phyloP scores from a whole-genome alignment of 2,329 filamentous ascomycete genomes.

The Exophiala oligosperma region DNA sequence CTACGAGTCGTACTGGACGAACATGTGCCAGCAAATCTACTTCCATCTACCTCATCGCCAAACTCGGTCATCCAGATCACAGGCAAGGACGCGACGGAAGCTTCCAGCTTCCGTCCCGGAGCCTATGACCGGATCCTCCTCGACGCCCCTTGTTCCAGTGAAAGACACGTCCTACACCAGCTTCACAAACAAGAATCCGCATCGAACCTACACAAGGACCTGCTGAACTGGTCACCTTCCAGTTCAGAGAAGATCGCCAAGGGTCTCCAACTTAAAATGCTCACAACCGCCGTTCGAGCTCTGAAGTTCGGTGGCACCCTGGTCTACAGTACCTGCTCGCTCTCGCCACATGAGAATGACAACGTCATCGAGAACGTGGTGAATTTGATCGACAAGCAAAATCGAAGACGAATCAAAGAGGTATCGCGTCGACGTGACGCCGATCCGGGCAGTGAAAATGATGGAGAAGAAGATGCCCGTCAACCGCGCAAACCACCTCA shows the following conservation, averaged over 20 bases:
- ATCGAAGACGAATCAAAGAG: background rate
- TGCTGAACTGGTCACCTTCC: conserved; percentile 18
- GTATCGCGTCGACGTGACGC: background rate
- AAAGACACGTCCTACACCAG: conserved; percentile 17
- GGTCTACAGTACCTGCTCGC: conserved; percentile 18
- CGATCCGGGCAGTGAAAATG: background rate
- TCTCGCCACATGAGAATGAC: conserved; percentile 18
- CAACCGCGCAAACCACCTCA: background rate
- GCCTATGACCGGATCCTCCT: conserved; percentile 16
- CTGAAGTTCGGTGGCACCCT: conserved; percentile 12
- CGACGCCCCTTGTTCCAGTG: conserved; percentile 18
- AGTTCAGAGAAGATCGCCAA: conserved; percentile 14
- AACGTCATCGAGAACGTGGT: conserved; percentile 11
- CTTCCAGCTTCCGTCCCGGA: background rate
- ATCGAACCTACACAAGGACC: conserved; percentile 9
- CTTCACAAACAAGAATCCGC: conserved; percentile 4
- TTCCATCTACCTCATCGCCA: background rate
- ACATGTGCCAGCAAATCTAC: conserved; percentile 7
- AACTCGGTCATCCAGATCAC: background rate
- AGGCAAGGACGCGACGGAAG: background rate
- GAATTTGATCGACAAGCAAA: background rate
- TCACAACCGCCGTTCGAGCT: conserved; percentile 9
- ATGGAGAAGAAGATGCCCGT: background rate
- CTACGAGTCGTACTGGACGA: conserved; percentile 7
- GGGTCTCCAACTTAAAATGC: conserved; percentile 11